Conservation (phyloP, 2,329 filamentous ascomycete genomes). For the Epichloe coenophiala region DNA sequence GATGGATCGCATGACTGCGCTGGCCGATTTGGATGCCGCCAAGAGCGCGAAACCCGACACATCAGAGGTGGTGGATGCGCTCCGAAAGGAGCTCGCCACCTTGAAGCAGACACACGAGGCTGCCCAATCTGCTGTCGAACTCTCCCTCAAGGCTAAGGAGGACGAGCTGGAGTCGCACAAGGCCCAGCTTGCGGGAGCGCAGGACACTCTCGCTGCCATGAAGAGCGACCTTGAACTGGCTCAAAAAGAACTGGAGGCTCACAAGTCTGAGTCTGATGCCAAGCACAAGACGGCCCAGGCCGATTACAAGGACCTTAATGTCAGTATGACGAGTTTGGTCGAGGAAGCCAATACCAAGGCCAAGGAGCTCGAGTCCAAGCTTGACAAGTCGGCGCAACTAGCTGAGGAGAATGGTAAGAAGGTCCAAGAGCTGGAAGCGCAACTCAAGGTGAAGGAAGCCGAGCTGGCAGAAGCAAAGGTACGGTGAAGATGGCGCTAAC, state of each 20-base stretch:
- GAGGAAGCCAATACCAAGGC: slow-evolving; percentile 44
- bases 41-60: slow-evolving; percentile 44
- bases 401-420: slow-evolving; percentile 34
- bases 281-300: slow-evolving; percentile 40
- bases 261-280: slow-evolving; percentile 35
- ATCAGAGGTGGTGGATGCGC: slow-evolving; percentile 34
- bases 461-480: slow-evolving; percentile 51
- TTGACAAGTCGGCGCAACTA: slow-evolving; percentile 31
- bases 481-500: not conserved
- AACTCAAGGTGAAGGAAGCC: slow-evolving; percentile 49
- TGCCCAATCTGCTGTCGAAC: slow-evolving; percentile 21
- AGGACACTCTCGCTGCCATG: slow-evolving; percentile 17
- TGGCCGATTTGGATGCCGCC: slow-evolving; percentile 46
- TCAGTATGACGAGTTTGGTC: slow-evolving; percentile 45
- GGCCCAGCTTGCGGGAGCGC: slow-evolving; percentile 21
- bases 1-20: slow-evolving; percentile 44
- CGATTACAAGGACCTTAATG: slow-evolving; percentile 51
- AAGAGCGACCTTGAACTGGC: slow-evolving; percentile 32
- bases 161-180: slow-evolving; percentile 22
- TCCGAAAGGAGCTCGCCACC: slow-evolving; percentile 35
- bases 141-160: slow-evolving; percentile 22
- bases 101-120: slow-evolving; percentile 34
- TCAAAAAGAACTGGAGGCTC: slow-evolving; percentile 39
- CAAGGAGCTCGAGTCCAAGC: slow-evolving; percentile 36
- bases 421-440: slow-evolving; percentile 36